Evolutionary conservation across 2,329 filamentous ascomycete species (phyloP).

Genomic region (Pseudopithomyces maydicus): DNA sequence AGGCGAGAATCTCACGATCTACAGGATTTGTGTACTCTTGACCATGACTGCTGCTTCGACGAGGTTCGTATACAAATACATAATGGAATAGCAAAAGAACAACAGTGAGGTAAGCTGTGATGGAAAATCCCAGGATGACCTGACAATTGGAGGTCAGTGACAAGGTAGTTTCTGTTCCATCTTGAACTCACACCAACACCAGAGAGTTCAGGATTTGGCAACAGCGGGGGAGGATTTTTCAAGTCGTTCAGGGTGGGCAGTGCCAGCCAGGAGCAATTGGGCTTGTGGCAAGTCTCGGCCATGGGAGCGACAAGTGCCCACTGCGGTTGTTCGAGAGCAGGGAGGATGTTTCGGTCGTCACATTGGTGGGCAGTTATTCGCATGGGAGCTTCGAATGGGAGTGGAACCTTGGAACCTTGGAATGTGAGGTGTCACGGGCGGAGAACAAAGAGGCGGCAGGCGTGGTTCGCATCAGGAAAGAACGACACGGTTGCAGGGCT

Average conservation of each 20-base stretch:
- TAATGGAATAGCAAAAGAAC: constrained; percentile 21
- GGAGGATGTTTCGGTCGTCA: not conserved
- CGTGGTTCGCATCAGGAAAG: not conserved
- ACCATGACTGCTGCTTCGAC: constrained; percentile 2
- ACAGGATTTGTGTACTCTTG: constrained; percentile 18
- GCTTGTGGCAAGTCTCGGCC: constrained; percentile 15
- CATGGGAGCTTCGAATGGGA: not conserved
- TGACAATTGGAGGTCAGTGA: constrained; percentile 4
- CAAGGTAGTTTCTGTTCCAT: not conserved
- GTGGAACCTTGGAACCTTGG: not conserved
- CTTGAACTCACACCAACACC: constrained; percentile 24
- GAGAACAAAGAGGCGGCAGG: not conserved
- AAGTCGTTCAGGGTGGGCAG: constrained; percentile 17
- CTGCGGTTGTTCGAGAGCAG: not conserved
- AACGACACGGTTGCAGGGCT: not conserved
- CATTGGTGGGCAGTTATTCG: not conserved
- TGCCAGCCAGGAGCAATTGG: constrained; percentile 24
- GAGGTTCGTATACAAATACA: constrained; percentile 18
- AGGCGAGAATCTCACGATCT: constrained; percentile 19
- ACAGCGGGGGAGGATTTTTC: constrained; percentile 16
- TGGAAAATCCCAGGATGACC: constrained; percentile 34
- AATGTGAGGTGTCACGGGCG: not conserved
- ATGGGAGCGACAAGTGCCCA: constrained; percentile 1
- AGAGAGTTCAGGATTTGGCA: constrained; percentile 27
- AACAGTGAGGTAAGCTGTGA: constrained; percentile 30